Conservation (phyloP, 169 alveolate genomes). For the Eimeria brunetti region DNA sequence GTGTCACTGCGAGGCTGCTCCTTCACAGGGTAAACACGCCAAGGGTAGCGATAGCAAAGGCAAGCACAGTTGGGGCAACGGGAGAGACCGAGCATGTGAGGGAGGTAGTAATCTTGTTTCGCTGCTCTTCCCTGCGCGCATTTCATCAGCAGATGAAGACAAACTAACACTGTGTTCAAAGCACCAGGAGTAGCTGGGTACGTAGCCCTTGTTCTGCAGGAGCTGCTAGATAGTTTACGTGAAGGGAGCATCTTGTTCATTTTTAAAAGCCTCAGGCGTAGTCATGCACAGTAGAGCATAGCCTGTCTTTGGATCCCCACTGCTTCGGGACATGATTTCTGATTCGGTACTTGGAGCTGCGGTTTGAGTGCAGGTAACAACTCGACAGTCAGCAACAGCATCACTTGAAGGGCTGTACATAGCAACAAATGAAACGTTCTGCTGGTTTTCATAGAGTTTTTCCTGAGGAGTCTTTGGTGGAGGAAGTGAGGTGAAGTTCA, state of each 20-base stretch:
- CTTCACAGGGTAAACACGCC: background rate
- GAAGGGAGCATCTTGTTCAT: too few species aligned
- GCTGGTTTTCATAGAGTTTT: background rate
- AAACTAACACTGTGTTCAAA: too few species aligned
- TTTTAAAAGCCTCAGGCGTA: too few species aligned
- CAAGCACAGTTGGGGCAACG: background rate
- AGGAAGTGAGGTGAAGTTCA: background rate
- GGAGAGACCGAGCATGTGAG: background rate
- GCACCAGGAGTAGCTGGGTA: too few species aligned
- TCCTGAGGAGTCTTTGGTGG: background rate
- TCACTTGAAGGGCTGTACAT: background rate
- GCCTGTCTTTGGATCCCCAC: too few species aligned
- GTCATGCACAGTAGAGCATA: too few species aligned
- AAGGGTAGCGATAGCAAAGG: background rate
- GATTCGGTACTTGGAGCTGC: too few species aligned
- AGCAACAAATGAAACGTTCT: background rate
- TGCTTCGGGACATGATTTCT: too few species aligned
- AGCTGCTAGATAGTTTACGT: too few species aligned
- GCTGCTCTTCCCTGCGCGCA: background rate
- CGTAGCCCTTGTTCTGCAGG: background rate
- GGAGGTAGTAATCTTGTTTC: background rate
- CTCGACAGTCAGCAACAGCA: background rate
- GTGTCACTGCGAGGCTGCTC: too few species aligned
- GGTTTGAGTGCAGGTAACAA: background rate
- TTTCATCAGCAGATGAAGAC: too few species aligned